phyloP scores from a whole-genome alignment of 306 rosid species.

The Carpinus fangiana region DNA sequence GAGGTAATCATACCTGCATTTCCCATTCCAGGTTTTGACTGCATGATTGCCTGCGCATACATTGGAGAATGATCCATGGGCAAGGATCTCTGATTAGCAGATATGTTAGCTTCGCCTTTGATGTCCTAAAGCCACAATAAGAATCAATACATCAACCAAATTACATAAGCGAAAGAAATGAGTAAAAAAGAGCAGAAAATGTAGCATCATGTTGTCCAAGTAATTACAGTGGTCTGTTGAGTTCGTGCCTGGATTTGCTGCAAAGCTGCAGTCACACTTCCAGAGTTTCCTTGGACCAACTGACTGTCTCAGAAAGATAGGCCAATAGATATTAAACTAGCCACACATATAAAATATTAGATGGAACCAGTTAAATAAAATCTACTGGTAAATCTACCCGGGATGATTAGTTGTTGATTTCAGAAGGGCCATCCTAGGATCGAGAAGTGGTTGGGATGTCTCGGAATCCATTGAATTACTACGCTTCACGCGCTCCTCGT shows the following conservation, averaged over 20 bases:
- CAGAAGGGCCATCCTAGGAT: conserved; percentile 83
- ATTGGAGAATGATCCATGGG: conserved; percentile 83
- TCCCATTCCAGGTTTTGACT: conserved; percentile 79
- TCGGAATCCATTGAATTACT: conserved; percentile 76
- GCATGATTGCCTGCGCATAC: conserved; percentile 80
- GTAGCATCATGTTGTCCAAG: conserved; percentile 21
- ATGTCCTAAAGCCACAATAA: conserved; percentile 47
- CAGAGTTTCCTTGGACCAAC: conserved; percentile 80
- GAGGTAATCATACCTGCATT: conserved; percentile 56
- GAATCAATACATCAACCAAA: conserved; percentile 20
- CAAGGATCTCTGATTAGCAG: conserved; percentile 71
- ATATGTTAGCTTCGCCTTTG: conserved; percentile 73
- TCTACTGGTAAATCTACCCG: conserved; percentile 48
- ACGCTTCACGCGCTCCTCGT: conserved; percentile 85
- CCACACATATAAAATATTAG: conserved; percentile 14
- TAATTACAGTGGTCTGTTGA: conserved; percentile 64
- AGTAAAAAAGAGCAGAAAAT: conserved; percentile 7
- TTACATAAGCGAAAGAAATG: conserved; percentile 26
- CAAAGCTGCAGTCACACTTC: conserved; percentile 75
- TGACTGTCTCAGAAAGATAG: conserved; percentile 55
- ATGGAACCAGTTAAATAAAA: conserved; percentile 24
- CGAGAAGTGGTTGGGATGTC: conserved; percentile 87
- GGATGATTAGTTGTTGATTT: conserved; percentile 78
- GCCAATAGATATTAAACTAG: conserved; percentile 28
- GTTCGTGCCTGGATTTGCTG: conserved; percentile 87